phyloP scores from a whole-genome alignment of 2,329 filamentous ascomycete genomes.

The Colletotrichum phormii region DNA sequence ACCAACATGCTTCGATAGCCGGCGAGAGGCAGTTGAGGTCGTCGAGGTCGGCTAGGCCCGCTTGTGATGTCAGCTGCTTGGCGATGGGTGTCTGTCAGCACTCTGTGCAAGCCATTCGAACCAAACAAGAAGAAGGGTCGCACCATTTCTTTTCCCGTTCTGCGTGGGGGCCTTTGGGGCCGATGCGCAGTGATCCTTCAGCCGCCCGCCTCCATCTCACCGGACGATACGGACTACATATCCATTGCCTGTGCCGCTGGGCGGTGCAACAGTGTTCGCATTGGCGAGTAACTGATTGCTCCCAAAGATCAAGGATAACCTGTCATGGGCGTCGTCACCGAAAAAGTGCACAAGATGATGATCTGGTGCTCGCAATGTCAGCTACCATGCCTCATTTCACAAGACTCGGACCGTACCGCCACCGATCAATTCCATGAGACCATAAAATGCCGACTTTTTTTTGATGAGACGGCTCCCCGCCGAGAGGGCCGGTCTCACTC shows the following conservation, averaged over 20 bases:
- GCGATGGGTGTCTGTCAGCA: conserved; percentile 25
- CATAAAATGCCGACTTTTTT: neutral
- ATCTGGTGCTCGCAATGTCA: neutral
- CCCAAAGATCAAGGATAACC: neutral
- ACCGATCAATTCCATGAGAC: neutral
- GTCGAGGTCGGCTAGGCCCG: conserved; percentile 19
- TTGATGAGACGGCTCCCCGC: neutral
- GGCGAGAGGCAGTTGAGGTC: neutral
- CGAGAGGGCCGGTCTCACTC: neutral
- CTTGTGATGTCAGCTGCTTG: conserved; percentile 18
- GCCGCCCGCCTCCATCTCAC: conserved; percentile 5
- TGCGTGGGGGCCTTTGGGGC: neutral
- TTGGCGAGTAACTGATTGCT: neutral
- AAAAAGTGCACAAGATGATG: neutral
- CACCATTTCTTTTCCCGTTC: neutral
- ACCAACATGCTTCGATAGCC: conserved; percentile 17
- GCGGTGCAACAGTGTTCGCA: conserved; percentile 10
- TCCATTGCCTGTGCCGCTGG: conserved; percentile 13
- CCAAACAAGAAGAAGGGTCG: neutral
- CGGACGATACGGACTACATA: neutral
- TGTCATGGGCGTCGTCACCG: neutral
- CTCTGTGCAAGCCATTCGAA: conserved; percentile 2
- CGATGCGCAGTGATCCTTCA: neutral
- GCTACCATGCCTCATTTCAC: neutral
- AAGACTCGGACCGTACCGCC: neutral